Conservation (phyloP, 2,329 filamentous ascomycete genomes). For the Ramularia endophylla region DNA sequence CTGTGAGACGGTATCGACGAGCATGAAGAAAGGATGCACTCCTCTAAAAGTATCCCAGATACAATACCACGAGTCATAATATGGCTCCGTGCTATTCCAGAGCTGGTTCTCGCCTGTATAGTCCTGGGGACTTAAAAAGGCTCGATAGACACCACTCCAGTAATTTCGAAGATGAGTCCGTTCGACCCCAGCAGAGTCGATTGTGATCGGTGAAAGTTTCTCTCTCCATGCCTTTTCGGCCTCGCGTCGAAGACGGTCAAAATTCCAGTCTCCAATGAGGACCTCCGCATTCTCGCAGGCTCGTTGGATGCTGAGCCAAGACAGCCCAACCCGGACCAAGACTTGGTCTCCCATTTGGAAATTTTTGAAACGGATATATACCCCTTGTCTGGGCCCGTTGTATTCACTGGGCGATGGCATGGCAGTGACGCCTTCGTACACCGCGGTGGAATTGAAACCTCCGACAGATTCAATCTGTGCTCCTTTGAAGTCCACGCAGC, state of each 20-base stretch:
- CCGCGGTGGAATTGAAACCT: slow-evolving; percentile 50
- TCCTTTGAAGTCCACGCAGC: slow-evolving; percentile 54
- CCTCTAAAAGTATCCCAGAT: slow-evolving; percentile 42
- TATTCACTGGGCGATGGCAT: slow-evolving; percentile 29
- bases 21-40: slow-evolving; percentile 59
- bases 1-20: slow-evolving; percentile 60
- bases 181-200: slow-evolving; percentile 31
- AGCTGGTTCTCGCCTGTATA: slow-evolving; percentile 42
- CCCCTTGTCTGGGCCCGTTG: slow-evolving; percentile 13
- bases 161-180: slow-evolving; percentile 34
- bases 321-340: slow-evolving; percentile 59
- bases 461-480: slow-evolving; percentile 49
- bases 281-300: slow-evolving; percentile 62
- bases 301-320: slow-evolving; percentile 59
- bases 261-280: slow-evolving; percentile 62
- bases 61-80: slow-evolving; percentile 52
- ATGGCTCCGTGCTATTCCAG: slow-evolving; percentile 39
- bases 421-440: slow-evolving; percentile 30
- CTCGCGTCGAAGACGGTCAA: slow-evolving; percentile 44
- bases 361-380: slow-evolving; percentile 31
- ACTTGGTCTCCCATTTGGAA: slow-evolving; percentile 42
- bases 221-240: slow-evolving; percentile 35
- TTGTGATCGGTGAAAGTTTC: slow-evolving; percentile 34
- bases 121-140: slow-evolving; percentile 41
- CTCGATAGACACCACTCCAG: slow-evolving; percentile 40